A percentile compares a stretch with the other conserved stretches of the same genome.
Conservation (phyloP, 352 stramenopile genomes). For the Pythium guiyangense region DNA sequence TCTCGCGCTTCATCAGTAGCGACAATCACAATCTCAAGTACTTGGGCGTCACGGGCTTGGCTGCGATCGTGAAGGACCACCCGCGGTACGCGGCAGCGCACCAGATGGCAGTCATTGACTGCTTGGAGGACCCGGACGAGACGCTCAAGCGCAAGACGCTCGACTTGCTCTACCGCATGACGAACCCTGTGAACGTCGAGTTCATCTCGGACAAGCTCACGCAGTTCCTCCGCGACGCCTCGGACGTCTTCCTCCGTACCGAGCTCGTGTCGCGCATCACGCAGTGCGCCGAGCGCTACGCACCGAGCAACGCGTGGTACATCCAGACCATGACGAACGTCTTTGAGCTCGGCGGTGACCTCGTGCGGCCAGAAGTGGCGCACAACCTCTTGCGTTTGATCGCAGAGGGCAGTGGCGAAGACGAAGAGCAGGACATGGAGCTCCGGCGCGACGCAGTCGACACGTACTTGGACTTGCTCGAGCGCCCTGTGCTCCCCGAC, state of each 20-base stretch:
- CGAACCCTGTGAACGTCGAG: slow-evolving; percentile 99
- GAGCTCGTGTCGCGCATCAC: slow-evolving; percentile 98
- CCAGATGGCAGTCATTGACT: slow-evolving; percentile 99
- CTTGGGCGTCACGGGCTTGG: slow-evolving; percentile 98
- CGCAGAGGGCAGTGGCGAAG: slow-evolving; percentile 95
- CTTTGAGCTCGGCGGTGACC: slow-evolving; percentile 94
- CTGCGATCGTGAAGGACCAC: slow-evolving; percentile 96
- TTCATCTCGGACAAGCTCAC: slow-evolving; percentile 99
- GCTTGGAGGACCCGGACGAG: slow-evolving; percentile 98
- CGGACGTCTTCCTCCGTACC: slow-evolving; percentile 96
- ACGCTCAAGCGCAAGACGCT: slow-evolving; percentile 99
- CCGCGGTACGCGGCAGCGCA: slow-evolving; percentile 97
- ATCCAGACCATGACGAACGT: slow-evolving; percentile 98
- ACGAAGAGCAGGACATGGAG: slow-evolving; percentile 95
- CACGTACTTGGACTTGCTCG: slow-evolving; percentile 95
- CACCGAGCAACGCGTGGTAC: slow-evolving; percentile 98
- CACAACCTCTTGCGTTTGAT: slow-evolving; percentile 99
- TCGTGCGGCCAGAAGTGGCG: slow-evolving; percentile 95
- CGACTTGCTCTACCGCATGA: slow-evolving; percentile 97
- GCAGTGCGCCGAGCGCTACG: slow-evolving; percentile 95
- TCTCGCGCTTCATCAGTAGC: slow-evolving; percentile 93
- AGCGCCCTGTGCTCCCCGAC: slow-evolving; percentile 92
- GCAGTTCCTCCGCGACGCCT: slow-evolving; percentile 93
- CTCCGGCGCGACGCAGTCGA: slow-evolving; percentile 96
- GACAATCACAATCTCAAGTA: slow-evolving; percentile 99